Evolutionary conservation across 2,329 filamentous ascomycete species (phyloP), one percentile per base, ranked within the genome.

Genomic region (Beauveria brongniartii): DNA sequence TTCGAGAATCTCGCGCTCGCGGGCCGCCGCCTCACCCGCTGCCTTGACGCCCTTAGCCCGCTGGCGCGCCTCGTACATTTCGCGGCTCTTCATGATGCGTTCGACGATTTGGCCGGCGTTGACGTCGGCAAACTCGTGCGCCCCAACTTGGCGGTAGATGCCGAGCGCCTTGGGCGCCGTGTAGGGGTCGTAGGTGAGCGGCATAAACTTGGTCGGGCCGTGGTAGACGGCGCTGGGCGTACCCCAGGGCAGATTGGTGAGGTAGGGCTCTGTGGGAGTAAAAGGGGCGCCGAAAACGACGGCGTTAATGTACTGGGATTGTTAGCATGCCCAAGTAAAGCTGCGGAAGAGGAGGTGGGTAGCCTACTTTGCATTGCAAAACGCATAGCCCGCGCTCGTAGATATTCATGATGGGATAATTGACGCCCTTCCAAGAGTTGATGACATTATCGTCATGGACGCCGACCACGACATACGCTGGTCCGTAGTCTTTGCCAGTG

Each of bases 351-450:
- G 24, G 6, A 28, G 20, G 10, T 10, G 12, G 12, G 12, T 8
- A 24, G 73, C 83, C 69, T 79, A 93, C 91, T 74, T 89, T 89
- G 80, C 94, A 99, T 71, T 99, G 94, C 64, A 97, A 78, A 34
- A 97, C 93, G 72, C 94, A 99, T 24, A 99, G 85, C 1, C 92
- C 92, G 47, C 94, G 88, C 79, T 99, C 94, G 69, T 93, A 96
- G 61, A 96, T 92, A 78, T 97, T 99, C 94, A 99, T 99, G 77
- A 99, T 97, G 28, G 94, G 94, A 72, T 97, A 99, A 77, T 99
- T 99, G 68, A 97, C 82, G 41, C 94, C 93, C 76, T 97, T 97
- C 89, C 92, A 95, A 69, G 88, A 80, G 75, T 99, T 99, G 74
- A 99, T 96, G 63, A 96, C 92, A 65, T 89, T 86, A 72, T 99